phyloP scores from a whole-genome alignment of 2,329 filamentous ascomycete genomes.

The Berkeleyomyces basicola region DNA sequence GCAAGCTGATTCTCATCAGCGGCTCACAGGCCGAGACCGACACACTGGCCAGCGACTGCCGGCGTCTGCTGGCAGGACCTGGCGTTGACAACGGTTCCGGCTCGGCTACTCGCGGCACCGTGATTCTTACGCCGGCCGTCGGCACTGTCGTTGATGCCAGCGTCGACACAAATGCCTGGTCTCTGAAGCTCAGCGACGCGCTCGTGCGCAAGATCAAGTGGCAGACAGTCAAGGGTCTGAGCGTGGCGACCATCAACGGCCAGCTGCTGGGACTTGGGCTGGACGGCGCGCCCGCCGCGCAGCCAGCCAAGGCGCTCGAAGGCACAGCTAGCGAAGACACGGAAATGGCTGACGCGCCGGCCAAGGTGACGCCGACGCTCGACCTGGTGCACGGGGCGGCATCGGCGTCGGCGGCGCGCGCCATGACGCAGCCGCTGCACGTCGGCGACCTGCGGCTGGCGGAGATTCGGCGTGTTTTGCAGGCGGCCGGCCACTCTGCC shows the following conservation, averaged over 20 bases:
- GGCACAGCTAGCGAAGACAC: slow-evolving; percentile 15
- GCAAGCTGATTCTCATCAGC: slow-evolving; percentile 84
- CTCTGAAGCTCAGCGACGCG: slow-evolving; percentile 70
- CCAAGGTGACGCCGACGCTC: slow-evolving; percentile 29
- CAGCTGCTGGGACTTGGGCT: slow-evolving; percentile 30
- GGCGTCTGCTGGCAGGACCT: slow-evolving; percentile 41
- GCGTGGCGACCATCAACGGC: slow-evolving; percentile 85
- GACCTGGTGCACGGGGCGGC: slow-evolving; percentile 48
- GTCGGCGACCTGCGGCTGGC: slow-evolving; percentile 85
- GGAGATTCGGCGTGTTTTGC: slow-evolving; percentile 72
- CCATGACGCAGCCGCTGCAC: slow-evolving; percentile 69
- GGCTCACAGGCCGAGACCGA: slow-evolving; percentile 66
- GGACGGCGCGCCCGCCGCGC: slow-evolving; percentile 15
- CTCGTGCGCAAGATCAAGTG: slow-evolving; percentile 79
- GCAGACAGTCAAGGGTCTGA: slow-evolving; percentile 82
- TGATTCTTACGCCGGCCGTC: slow-evolving; percentile 69
- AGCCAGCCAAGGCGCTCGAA: slow-evolving; percentile 7
- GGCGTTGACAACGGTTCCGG: slow-evolving; percentile 22
- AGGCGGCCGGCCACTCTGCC: slow-evolving; percentile 63
- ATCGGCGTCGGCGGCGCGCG: slow-evolving; percentile 42
- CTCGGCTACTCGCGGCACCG: slow-evolving; percentile 27
- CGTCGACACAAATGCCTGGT: slow-evolving; percentile 95
- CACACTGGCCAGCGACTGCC: slow-evolving; percentile 63
- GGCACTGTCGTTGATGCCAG: slow-evolving; percentile 70
- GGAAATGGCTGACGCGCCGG: slow-evolving; percentile 13